Conservation (phyloP, 306 rosid species). For the Glycine soja region DNA sequence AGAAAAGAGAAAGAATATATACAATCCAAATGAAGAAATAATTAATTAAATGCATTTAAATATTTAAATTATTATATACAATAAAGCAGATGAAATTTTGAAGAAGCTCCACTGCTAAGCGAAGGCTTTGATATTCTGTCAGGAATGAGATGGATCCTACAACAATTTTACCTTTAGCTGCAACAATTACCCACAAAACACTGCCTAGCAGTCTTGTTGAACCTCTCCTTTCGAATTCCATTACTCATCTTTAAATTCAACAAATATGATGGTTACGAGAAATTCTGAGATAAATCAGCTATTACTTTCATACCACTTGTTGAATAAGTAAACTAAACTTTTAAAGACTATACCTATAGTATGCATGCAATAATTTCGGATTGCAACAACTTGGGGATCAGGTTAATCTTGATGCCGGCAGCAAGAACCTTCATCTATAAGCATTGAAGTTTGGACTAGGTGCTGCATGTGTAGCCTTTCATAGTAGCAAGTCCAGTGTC, state of each 20-base stretch:
- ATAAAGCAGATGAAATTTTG: neutral
- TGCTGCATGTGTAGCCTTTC: neutral
- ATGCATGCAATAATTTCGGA: slow-evolving; percentile 10
- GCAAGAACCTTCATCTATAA: slow-evolving; percentile 21
- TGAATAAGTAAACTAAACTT: slow-evolving; percentile 12
- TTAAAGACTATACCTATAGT: slow-evolving; percentile 7
- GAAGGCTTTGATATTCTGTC: too few relatives aligned
- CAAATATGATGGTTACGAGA: neutral
- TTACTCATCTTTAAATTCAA: slow-evolving; percentile 27
- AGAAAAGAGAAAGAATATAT: neutral
- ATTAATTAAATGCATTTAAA: slow-evolving; percentile 7
- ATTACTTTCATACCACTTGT: slow-evolving; percentile 8
- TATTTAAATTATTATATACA: neutral
- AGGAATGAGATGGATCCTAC: neutral
- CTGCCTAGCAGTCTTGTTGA: slow-evolving; percentile 15
- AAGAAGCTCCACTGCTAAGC: too few relatives aligned
- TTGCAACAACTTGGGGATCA: neutral
- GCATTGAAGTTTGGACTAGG: slow-evolving; percentile 31
- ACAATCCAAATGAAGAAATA: slow-evolving; percentile 22
- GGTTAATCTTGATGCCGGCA: neutral
- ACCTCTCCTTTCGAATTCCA: slow-evolving; percentile 1
- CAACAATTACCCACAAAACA: neutral
- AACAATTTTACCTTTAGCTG: slow-evolving; percentile 27
- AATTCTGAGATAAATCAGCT: slow-evolving; percentile 18
- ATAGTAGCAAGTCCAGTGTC: slow-evolving; percentile 23